Evolutionary conservation across 352 stramenopile species (phyloP), one percentile per base, ranked within the genome.

Genomic region (Phytophthora uliginosa): DNA sequence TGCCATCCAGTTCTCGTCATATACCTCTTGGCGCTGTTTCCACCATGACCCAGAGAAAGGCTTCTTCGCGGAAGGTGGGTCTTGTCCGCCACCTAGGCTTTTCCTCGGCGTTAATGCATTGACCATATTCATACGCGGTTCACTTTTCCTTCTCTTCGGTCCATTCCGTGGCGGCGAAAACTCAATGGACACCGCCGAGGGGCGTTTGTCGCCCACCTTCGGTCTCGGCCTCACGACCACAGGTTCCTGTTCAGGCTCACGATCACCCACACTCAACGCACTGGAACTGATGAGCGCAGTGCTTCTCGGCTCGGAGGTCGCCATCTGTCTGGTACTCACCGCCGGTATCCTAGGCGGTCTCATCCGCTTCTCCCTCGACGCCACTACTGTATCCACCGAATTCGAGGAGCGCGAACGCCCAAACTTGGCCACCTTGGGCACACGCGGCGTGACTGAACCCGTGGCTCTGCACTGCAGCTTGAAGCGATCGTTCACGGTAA

Each of bases 1-100:
- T 4, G 76, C 60, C 75, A 95, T 91, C 89, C 90, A 96, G 51
- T 92, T 81, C 51, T 90, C 89, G 50, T 97, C 88, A 40, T 86
- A 89, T 3, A 82, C 54, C n/a, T 78, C 81, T 53, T 91, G 85
- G 9, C 85, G 82, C 47, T 94, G 83, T 51, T 84, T 89, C 87
- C 87, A 94, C 87, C 87, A 94, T 2, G 85, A 92, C 2, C 85
- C 87, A 2, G 53, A 38, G 24, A 81, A 80, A 38, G 38, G 63
- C 24, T 81, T 77, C 48, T 69, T 78, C 36, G 42, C 48, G 4
- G 24, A 76, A 1, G 60, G 40, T 38, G 45, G 7, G 7, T 72
- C 57, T 58, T 61, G 54, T 6, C 4, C 20, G 20, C 17, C 26
- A 38, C 48, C 17, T 36, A 22, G 13, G 55, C 20, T 69, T 71